These are phyloP conservation scores for Chenopodium album DNA, from an alignment of 148 eudicot genomes.

Conservation along the genomic window DNA sequence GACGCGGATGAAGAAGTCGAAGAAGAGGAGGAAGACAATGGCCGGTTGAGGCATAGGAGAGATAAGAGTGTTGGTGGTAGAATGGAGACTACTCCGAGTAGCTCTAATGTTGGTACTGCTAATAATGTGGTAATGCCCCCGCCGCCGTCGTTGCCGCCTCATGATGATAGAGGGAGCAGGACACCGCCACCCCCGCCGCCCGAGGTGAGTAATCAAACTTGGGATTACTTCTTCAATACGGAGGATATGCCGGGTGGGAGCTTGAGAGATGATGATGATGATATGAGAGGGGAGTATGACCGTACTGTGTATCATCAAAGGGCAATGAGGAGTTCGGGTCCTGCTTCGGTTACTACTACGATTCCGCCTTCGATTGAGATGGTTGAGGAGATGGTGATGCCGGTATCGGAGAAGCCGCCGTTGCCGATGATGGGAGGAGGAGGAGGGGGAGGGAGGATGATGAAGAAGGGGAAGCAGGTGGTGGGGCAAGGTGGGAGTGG, in stretches of 20 bases:
- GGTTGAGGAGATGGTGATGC: slow-evolving; percentile 29
- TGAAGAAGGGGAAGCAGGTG: slow-evolving; percentile 48
- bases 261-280: slow-evolving; percentile 54
- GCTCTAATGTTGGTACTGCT: neutral
- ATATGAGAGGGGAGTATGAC: slow-evolving; percentile 40
- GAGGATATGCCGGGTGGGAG: slow-evolving; percentile 62
- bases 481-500: slow-evolving; percentile 39
- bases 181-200: slow-evolving; percentile 46
- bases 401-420: slow-evolving; percentile 40
- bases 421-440: slow-evolving; percentile 28
- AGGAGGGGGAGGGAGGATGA: slow-evolving; percentile 16
- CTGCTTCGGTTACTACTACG: slow-evolving; percentile 21
- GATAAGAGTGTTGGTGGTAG: slow-evolving; percentile 29
- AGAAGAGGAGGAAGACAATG: slow-evolving; percentile 30
- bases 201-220: slow-evolving; percentile 31
- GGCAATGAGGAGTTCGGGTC: slow-evolving; percentile 5
- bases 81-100: slow-evolving; percentile 14
- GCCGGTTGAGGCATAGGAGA: slow-evolving; percentile 8
- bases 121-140: slow-evolving; percentile 19
- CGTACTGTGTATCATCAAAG: slow-evolving; percentile 43
- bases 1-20: slow-evolving; percentile 42
- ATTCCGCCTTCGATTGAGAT: slow-evolving; percentile 19
- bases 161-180: slow-evolving; percentile 5
- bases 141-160: slow-evolving; percentile 34
- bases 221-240: slow-evolving; percentile 63